Evolutionary conservation across 106 monocot genomes (phyloP).

Genomic region (Dioscorea dumetorum): DNA sequence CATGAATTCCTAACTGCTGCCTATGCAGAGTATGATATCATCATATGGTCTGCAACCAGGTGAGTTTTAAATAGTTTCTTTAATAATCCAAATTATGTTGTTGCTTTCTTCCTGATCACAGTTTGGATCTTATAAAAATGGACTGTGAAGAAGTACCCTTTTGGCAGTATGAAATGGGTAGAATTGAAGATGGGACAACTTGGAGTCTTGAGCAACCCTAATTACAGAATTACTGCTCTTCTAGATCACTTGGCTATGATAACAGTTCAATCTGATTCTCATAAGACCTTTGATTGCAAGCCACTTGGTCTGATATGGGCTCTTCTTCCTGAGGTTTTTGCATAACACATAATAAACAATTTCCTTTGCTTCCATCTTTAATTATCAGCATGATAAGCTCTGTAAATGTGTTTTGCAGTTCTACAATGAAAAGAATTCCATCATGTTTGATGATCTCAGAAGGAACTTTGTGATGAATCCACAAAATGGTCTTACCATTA

Average conservation of each 20-base stretch:
- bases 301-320: slow-evolving; percentile 95
- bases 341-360: not conserved
- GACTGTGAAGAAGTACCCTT: not conserved
- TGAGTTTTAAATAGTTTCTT: slow-evolving; percentile 17
- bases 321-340: slow-evolving; percentile 76
- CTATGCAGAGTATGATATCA: slow-evolving; percentile 87
- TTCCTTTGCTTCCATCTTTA: not conserved
- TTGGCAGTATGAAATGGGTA: slow-evolving; percentile 93
- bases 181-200: slow-evolving; percentile 95
- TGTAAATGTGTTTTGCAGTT: slow-evolving; percentile 45
- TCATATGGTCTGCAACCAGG: slow-evolving; percentile 99
- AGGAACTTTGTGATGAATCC: slow-evolving; percentile 99
- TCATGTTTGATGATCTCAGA: slow-evolving; percentile 95
- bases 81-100: not conserved
- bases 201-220: slow-evolving; percentile 79
- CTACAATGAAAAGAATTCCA: slow-evolving; percentile 71
- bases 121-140: too few relatives aligned
- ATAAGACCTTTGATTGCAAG: slow-evolving; percentile 91
- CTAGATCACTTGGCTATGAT: slow-evolving; percentile 97
- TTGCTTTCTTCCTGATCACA: too few relatives aligned
- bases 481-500: slow-evolving; percentile 90
- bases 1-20: slow-evolving; percentile 93
- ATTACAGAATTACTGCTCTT: slow-evolving; percentile 91
- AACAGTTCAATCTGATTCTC: slow-evolving; percentile 76
- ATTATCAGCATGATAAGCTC: not conserved